Evolutionary conservation across 2,329 filamentous ascomycete species (phyloP).

Genomic region (Cladobotryum protrusum): DNA sequence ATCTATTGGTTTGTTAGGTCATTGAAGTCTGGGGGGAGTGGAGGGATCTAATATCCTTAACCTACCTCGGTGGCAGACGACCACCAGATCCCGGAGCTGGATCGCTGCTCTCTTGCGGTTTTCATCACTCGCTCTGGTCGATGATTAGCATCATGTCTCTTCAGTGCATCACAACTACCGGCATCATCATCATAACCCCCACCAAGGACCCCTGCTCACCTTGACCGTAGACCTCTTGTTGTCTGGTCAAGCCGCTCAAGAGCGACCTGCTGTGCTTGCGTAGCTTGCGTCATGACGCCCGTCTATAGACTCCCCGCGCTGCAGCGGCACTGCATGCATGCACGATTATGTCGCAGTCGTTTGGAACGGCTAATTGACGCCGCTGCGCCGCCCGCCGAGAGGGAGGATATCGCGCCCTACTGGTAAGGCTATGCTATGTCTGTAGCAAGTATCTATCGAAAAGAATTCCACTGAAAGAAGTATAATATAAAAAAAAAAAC

Average conservation of each 20-base stretch:
- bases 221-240: constrained; percentile 49
- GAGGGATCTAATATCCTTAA: neutral
- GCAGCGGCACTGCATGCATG: constrained; percentile 9
- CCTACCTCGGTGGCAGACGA: constrained; percentile 49
- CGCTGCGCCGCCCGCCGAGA: neutral
- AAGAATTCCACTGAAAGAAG: neutral
- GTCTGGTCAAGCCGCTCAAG: constrained; percentile 50
- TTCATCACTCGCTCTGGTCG: constrained; percentile 38
- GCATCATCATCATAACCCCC: neutral
- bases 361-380: neutral
- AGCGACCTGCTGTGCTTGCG: constrained; percentile 45
- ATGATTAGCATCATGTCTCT: neutral
- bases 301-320: constrained; percentile 17
- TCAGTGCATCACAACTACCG: constrained; percentile 13
- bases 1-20: constrained; percentile 45
- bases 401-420: constrained; percentile 6
- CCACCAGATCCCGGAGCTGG: constrained; percentile 50
- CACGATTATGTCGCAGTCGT: neutral
- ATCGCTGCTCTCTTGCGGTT: constrained; percentile 46
- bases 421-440: neutral
- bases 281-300: constrained; percentile 37
- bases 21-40: neutral
- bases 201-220: constrained; percentile 30
- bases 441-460: neutral
- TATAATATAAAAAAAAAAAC: neutral